Conservation (phyloP, 164 flowering plant genomes). For the Warburgia ugandensis region DNA sequence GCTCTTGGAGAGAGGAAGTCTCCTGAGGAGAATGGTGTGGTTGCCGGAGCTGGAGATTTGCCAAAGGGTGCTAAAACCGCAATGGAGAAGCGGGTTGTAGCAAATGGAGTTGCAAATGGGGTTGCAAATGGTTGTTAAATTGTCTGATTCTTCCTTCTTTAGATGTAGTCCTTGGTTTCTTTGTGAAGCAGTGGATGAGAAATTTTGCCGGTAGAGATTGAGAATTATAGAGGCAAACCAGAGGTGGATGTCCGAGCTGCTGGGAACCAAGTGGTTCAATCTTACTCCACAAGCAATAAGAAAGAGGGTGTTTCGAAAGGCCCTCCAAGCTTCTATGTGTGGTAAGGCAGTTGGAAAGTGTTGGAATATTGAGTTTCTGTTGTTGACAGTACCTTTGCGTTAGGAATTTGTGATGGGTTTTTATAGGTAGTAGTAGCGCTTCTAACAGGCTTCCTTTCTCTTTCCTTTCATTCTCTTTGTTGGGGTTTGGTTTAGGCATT, state of each 20-base stretch:
- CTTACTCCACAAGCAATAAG: slow-evolving; percentile 4
- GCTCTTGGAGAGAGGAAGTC: slow-evolving; percentile 26
- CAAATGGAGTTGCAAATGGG: slow-evolving; percentile 29
- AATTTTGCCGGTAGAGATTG: slow-evolving; percentile 11
- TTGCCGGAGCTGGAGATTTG: slow-evolving; percentile 27
- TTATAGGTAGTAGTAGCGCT: slow-evolving; percentile 5
- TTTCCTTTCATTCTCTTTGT: neutral
- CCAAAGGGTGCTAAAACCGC: slow-evolving; percentile 29
- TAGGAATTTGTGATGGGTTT: slow-evolving; percentile 4
- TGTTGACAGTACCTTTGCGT: neutral
- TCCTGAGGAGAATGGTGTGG: slow-evolving; percentile 26
- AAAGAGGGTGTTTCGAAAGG: neutral
- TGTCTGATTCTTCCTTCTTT: neutral
- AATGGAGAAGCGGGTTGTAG: slow-evolving; percentile 25
- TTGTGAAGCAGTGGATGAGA: slow-evolving; percentile 8
- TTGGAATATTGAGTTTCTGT: neutral
- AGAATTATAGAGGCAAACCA: slow-evolving; percentile 3
- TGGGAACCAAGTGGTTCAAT: neutral
- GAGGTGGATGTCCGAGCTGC: neutral
- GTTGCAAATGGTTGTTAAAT: slow-evolving; percentile 37
- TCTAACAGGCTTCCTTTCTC: slow-evolving; percentile 7
- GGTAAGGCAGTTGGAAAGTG: too few relatives aligned
- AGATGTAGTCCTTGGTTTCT: slow-evolving; percentile 4
- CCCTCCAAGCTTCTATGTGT: neutral
- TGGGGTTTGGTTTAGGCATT: slow-evolving; percentile 4